phyloP scores from a whole-genome alignment of 2,329 filamentous ascomycete species.

The Xylariaceae sp. region DNA sequence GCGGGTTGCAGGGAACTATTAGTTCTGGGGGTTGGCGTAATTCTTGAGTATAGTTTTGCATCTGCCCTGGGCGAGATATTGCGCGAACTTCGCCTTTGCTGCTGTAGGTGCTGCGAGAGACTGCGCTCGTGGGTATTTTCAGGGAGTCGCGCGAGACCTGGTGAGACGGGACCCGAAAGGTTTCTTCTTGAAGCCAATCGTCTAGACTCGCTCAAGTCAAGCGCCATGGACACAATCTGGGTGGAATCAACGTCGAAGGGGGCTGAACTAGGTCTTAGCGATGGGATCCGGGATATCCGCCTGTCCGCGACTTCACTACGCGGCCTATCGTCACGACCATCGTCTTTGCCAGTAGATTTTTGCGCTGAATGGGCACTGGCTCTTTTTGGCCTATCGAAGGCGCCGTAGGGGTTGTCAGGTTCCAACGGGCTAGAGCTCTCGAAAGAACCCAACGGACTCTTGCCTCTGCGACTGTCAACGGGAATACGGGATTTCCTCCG shows the following conservation, averaged over 20 bases:
- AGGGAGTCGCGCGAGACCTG: conserved; percentile 49
- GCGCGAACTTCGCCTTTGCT: conserved; percentile 60
- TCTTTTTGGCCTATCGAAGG: conserved; percentile 19
- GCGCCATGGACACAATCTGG: conserved; percentile 88
- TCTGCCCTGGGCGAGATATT: conserved; percentile 57
- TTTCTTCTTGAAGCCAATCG: conserved; percentile 58
- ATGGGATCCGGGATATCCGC: conserved; percentile 25
- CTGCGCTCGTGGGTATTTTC: conserved; percentile 53
- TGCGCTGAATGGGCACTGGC: conserved; percentile 15
- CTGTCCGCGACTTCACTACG: conserved; percentile 26
- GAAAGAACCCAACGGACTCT: conserved; percentile 21
- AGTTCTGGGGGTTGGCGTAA: conserved; percentile 39
- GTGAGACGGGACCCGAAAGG: conserved; percentile 49
- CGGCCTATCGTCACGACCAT: conserved; percentile 24
- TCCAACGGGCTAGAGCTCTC: conserved; percentile 14
- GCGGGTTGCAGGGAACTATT: conserved; percentile 45
- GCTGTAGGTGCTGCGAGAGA: conserved; percentile 64
- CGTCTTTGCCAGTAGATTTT: conserved; percentile 13
- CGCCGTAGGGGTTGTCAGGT: conserved; percentile 11
- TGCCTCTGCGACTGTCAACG: conserved; percentile 29
- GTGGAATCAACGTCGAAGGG: conserved; percentile 69
- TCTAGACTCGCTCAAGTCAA: conserved; percentile 80
- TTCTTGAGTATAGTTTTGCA: conserved; percentile 39
- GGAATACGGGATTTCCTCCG: conserved; percentile 33
- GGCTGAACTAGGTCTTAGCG: conserved; percentile 25